phyloP scores from a whole-genome alignment of 495 filamentous ascomycete species.

The Aspergillus cavernicola region DNA sequence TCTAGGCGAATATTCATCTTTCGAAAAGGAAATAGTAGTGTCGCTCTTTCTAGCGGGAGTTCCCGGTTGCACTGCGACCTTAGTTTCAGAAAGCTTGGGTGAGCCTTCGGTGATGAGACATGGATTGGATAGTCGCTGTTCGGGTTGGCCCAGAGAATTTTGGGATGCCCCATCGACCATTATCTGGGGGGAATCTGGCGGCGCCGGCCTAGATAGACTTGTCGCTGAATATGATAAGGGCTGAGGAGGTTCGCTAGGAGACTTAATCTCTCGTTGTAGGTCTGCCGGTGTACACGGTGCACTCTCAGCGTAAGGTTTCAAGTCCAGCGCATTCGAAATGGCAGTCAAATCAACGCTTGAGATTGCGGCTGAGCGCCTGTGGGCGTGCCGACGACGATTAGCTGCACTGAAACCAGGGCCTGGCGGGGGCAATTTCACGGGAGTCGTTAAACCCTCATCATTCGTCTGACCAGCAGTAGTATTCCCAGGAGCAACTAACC shows the following conservation, averaged over 20 bases:
- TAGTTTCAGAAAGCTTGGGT: conserved; percentile 66
- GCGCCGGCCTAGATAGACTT: conserved; percentile 28
- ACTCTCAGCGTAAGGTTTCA: conserved; percentile 51
- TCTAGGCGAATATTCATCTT: conserved; percentile 60
- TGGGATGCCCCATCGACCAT: conserved; percentile 31
- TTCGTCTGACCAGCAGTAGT: conserved; percentile 62
- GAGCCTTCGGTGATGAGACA: conserved; percentile 69
- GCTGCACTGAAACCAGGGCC: conserved; percentile 38
- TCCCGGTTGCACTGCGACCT: conserved; percentile 47
- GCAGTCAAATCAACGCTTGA: conserved; percentile 78
- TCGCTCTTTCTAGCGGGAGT: conserved; percentile 31
- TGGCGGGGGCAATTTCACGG: conserved; percentile 45
- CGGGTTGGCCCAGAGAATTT: conserved; percentile 37
- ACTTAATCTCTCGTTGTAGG: conserved; percentile 20
- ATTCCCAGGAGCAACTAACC: conserved; percentile 52
- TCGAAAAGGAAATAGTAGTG: conserved; percentile 54
- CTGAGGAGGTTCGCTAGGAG: conserved; percentile 29
- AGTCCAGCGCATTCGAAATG: conserved; percentile 57
- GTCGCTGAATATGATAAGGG: conserved; percentile 38
- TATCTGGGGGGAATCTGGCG: conserved; percentile 37
- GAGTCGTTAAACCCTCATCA: conserved; percentile 49
- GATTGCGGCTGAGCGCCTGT: conserved; percentile 81
- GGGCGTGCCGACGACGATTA: conserved; percentile 67
- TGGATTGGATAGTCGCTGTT: conserved; percentile 59
- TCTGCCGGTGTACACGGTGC: conserved; percentile 68